These are phyloP conservation scores for Pyrenophora graminea DNA, from an alignment of 2,329 filamentous ascomycete genomes.

Conservation along the genomic window DNA sequence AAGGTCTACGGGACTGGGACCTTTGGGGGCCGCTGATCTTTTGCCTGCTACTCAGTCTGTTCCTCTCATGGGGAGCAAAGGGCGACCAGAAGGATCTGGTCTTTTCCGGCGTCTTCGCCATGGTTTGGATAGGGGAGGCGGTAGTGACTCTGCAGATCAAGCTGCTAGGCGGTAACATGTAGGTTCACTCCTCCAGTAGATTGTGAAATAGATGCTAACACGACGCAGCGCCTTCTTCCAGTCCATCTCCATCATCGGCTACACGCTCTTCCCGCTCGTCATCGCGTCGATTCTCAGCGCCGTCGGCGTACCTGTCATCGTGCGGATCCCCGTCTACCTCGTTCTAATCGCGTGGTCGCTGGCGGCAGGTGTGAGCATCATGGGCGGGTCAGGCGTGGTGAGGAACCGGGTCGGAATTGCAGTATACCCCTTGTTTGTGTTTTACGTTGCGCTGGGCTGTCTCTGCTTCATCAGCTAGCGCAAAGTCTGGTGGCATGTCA, in stretches of 20 bases:
- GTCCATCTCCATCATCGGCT: constrained; percentile 96
- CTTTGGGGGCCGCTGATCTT: constrained; percentile 97
- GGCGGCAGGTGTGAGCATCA: constrained; percentile 91
- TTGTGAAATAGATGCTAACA: constrained; percentile 33
- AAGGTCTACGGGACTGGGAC: constrained; percentile 94
- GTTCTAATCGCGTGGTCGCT: constrained; percentile 89
- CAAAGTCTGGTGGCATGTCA: constrained; percentile 5
- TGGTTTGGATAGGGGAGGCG: constrained; percentile 95
- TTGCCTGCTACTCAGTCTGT: constrained; percentile 82
- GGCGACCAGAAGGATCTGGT: constrained; percentile 82
- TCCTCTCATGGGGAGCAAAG: constrained; percentile 81
- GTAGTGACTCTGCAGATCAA: constrained; percentile 98
- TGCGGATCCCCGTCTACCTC: constrained; percentile 87
- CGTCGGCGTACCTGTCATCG: constrained; percentile 75
- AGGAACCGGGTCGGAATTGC: constrained; percentile 93
- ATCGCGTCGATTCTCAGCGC: constrained; percentile 90
- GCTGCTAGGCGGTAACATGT: constrained; percentile 95
- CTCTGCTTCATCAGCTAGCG: constrained; percentile 92
- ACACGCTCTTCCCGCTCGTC: constrained; percentile 95
- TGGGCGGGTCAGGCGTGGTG: constrained; percentile 92
- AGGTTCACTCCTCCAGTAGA: constrained; percentile 50
- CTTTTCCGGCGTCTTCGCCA: constrained; percentile 94
- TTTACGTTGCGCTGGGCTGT: constrained; percentile 90
- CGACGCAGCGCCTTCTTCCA: constrained; percentile 88
- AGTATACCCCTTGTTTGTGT: constrained; percentile 92